Percentiles rank a stretch among this genome's conserved stretches.
phyloP scores from a whole-genome alignment of 2,329 filamentous ascomycete genomes.

The Hypomyces rosellus region DNA sequence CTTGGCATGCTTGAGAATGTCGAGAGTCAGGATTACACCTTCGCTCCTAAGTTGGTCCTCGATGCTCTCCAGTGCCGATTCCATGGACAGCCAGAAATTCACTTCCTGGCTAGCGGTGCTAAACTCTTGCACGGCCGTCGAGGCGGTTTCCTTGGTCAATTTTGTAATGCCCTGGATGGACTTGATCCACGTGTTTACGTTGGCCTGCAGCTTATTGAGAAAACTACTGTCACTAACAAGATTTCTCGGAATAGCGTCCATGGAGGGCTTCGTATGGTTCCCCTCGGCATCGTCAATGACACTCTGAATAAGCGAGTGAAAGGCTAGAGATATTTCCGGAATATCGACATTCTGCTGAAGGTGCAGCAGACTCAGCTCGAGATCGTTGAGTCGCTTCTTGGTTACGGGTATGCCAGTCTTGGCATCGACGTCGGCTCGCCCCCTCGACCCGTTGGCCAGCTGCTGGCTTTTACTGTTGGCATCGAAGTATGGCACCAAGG shows the following conservation, averaged over 20 bases:
- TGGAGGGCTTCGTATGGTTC: constrained; percentile 60
- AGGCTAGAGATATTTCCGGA: constrained; percentile 77
- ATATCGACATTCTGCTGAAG: constrained; percentile 98
- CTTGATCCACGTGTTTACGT: constrained; percentile 97
- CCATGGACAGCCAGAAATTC: constrained; percentile 98
- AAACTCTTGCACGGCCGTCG: constrained; percentile 48
- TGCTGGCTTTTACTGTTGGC: constrained; percentile 84
- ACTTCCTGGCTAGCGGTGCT: constrained; percentile 91
- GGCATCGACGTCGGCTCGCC: constrained; percentile 76
- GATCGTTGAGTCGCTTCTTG: constrained; percentile 91
- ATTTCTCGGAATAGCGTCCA: constrained; percentile 68
- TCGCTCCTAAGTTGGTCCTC: constrained; percentile 83
- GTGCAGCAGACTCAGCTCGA: constrained; percentile 84
- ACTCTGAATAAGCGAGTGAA: constrained; percentile 82
- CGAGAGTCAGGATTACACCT: constrained; percentile 83
- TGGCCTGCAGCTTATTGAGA: constrained; percentile 87
- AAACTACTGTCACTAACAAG: constrained; percentile 87
- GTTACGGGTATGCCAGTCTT: constrained; percentile 96
- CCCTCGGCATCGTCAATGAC: constrained; percentile 72
- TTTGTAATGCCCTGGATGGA: constrained; percentile 96
- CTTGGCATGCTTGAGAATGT: constrained; percentile 94
- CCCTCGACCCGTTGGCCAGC: constrained; percentile 56
- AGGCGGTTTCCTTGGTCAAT: constrained; percentile 75
- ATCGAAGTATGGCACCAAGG: constrained; percentile 93
- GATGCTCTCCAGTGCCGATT: constrained; percentile 84